Evolutionary conservation across 2,329 filamentous ascomycete species (phyloP), one percentile per base, ranked within the genome.

Genomic region (Pseudogymnoascus sp.): DNA sequence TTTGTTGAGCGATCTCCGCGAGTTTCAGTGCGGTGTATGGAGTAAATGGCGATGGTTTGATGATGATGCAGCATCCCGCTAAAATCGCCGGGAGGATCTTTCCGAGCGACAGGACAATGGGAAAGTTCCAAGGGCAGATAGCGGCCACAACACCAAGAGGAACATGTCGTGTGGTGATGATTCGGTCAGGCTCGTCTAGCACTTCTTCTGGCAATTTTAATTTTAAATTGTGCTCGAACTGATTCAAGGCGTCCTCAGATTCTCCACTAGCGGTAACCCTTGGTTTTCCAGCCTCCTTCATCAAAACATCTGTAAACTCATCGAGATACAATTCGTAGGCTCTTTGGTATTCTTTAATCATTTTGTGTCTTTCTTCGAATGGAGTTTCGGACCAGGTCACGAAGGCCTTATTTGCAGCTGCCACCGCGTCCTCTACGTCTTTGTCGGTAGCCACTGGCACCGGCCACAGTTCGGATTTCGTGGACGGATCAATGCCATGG

Each of bases 81-180:
- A 82, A 71, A 2, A 84, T 70, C 0, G 80, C 76, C 0, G 78
- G 75, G 4, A 73, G 75, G 37, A 82, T 76, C 71, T 86, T 86
- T 56, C 80, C 74, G 61, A 77, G 76, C 11, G 77, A 76, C 1
- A 80, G 73, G 63, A 78, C 75, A 28, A 80, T 67, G 1, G 79
- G 79, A 67, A 79, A 86, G 70, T 86, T 86, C 84, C 84, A 86
- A 0, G 83, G 83, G 23, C 81, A 80, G 67, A 86, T 85, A 64
- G 79, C 84, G 11, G 76, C 81, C 1, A 78, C 75, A 4, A 82
- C 76, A 35, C 81, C 81, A 40, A 82, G 74, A 0, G 81, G 80
- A 18, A 72, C 71, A 67, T 78, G 77, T 2, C 75, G 78, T 2
- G 75, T 75, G 16, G 79, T 70, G 66, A 81, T 73, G 28, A 71